phyloP scores from a whole-genome alignment of 1,139 yeast genomes.

The Zygoascus sp. region DNA sequence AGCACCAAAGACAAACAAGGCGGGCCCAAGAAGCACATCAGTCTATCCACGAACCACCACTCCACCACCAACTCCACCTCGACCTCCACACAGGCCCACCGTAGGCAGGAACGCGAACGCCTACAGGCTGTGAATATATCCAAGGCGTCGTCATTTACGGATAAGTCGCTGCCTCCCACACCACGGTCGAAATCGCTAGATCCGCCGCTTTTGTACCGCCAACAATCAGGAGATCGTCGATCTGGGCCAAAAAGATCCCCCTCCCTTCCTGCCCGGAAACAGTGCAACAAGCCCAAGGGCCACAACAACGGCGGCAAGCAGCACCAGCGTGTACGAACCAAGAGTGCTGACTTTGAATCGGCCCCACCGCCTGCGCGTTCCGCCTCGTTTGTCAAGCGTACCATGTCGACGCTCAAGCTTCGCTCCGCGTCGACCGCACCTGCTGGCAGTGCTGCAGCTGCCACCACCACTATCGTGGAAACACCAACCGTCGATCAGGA shows the following conservation, averaged over 20 bases:
- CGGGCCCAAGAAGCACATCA: neutral
- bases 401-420: slow-evolving; percentile 3
- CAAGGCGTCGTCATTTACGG: neutral
- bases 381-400: slow-evolving; percentile 1
- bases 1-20: neutral
- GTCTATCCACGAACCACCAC: no score
- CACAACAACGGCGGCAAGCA: neutral
- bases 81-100: neutral
- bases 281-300: neutral
- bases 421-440: neutral
- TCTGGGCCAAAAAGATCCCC: neutral
- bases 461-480: neutral
- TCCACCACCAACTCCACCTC: no score
- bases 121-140: no score
- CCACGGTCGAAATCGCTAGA: neutral
- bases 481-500: neutral
- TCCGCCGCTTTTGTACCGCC: slow-evolving; percentile 1
- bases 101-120: no score
- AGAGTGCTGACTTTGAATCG: neutral
- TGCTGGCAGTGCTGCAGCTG: neutral
- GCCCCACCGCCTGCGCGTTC: neutral
- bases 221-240: slow-evolving; percentile 2
- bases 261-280: neutral
- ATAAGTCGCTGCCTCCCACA: slow-evolving; percentile 1
- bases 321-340: no score